Evolutionary conservation across 768 basidiomycete species (phyloP), one percentile per base, ranked within the genome.

Genomic region (Termitomyces sp.): DNA sequence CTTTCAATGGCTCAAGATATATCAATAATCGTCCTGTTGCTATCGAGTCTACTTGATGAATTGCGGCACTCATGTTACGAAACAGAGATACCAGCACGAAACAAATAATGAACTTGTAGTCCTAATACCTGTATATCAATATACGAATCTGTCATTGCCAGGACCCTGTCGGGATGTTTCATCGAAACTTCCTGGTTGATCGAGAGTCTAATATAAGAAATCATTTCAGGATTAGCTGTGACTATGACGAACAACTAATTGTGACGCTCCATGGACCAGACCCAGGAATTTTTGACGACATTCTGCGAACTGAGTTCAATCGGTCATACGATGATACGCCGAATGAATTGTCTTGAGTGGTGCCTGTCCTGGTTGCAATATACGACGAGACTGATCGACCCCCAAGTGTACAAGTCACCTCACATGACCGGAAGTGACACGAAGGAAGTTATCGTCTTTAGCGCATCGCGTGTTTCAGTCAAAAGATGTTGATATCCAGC

Each of bases 1-100:
- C 47, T 80, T 93, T 68, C 77, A 79, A 50, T 82, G 80, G 52
- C 70, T 91, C 55, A 81, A 79, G 59, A 70, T 78, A 23, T 79
- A 77, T 61, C 59, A 54, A 35, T 66, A 59, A 53, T 43, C 9
- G 47, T 3, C 33, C 8, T 32, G 6, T 10, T 10, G 14, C 16
- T n/a, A 40, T 30, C 35, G 26, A 33, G 32, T 38, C 8, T 35
- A 16, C 18, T 23, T 18, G 16, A 46, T 7, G 38, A 32, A 23
- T 23, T 16, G 38, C 28, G 41, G 43, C 40, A 10, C 10, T 14
- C 20, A 54, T 41, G 7, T 32, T 38, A 46, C 51, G 23, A 38
- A 5, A 18, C 48, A 50, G 49, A 50, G 32, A 20, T 32, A 4
- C 28, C 48, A 32, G 32, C 28, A 28, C 28, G 26, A 53, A 41